These are phyloP conservation scores for Penicillium bovifimosum DNA, from an alignment of 495 filamentous ascomycete species.

Conservation along the genomic window DNA sequence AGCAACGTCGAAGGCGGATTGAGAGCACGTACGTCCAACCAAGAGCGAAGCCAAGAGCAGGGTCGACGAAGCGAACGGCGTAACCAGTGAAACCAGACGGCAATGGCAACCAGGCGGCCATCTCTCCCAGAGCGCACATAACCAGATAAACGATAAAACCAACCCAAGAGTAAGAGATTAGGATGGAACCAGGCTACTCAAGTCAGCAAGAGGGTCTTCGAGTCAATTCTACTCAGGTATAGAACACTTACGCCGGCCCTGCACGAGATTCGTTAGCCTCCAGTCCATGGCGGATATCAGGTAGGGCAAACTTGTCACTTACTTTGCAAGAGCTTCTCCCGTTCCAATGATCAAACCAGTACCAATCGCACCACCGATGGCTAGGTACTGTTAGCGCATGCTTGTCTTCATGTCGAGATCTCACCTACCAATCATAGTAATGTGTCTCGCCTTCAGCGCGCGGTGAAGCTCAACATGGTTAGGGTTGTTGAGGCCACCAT, in stretches of 20 bases:
- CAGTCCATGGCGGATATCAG: not conserved
- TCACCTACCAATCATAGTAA: conserved; percentile 67
- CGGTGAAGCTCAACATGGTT: conserved; percentile 52
- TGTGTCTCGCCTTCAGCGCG: conserved; percentile 67
- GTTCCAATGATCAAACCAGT: conserved; percentile 67
- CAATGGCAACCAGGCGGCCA: conserved; percentile 63
- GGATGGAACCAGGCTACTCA: conserved; percentile 57
- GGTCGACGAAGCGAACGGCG: conserved; percentile 60
- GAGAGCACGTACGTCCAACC: conserved; percentile 48
- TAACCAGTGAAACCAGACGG: conserved; percentile 55
- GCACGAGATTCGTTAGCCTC: not conserved
- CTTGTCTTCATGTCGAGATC: not conserved
- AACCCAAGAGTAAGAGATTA: conserved; percentile 62
- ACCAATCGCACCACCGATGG: conserved; percentile 83
- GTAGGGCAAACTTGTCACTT: conserved; percentile 3
- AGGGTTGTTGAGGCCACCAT: conserved; percentile 19
- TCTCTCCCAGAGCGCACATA: conserved; percentile 62
- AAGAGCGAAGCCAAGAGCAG: conserved; percentile 62
- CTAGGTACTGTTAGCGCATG: conserved; percentile 26
- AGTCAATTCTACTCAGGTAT: not conserved
- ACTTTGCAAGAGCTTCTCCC: conserved; percentile 57
- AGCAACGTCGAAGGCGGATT: not conserved
- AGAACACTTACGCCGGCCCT: conserved; percentile 36
- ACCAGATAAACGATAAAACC: conserved; percentile 60
- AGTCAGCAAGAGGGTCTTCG: conserved; percentile 9